phyloP scores from a whole-genome alignment of 441 rosid genomes.

The Mallotus repandus region DNA sequence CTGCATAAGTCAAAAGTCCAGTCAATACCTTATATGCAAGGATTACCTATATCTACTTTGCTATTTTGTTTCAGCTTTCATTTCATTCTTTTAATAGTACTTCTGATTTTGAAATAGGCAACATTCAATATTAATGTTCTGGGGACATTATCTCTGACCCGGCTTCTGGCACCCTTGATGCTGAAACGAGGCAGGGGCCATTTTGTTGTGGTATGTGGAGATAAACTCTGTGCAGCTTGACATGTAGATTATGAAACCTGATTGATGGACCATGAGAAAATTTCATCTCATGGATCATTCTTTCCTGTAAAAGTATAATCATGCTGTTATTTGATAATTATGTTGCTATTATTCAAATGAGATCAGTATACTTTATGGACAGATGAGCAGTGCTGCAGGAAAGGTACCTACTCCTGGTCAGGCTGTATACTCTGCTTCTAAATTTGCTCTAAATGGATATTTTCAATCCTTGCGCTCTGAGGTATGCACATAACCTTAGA shows the following conservation, averaged over 20 bases:
- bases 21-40: neutral
- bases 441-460: conserved; percentile 84
- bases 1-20: neutral
- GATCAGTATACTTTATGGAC: conserved; percentile 14
- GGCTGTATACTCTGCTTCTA: conserved; percentile 87
- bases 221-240: conserved; percentile 4
- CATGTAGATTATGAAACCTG: neutral
- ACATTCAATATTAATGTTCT: conserved; percentile 77
- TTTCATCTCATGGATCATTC: neutral
- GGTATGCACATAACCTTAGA: conserved; percentile 38
- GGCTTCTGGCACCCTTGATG: conserved; percentile 74
- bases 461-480: conserved; percentile 91
- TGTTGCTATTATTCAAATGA: neutral
- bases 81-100: conserved; percentile 11
- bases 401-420: conserved; percentile 95
- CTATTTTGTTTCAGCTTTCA: conserved; percentile 8
- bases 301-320: neutral
- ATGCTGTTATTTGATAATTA: neutral
- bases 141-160: conserved; percentile 84
- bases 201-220: conserved; percentile 84
- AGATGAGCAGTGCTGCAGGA: conserved; percentile 99
- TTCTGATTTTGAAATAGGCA: conserved; percentile 47
- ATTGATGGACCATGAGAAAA: neutral
- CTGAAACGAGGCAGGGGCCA: conserved; percentile 78
- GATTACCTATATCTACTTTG: neutral